phyloP scores from a whole-genome alignment of 75 land plant species.

The Pinus tabuliformis region DNA sequence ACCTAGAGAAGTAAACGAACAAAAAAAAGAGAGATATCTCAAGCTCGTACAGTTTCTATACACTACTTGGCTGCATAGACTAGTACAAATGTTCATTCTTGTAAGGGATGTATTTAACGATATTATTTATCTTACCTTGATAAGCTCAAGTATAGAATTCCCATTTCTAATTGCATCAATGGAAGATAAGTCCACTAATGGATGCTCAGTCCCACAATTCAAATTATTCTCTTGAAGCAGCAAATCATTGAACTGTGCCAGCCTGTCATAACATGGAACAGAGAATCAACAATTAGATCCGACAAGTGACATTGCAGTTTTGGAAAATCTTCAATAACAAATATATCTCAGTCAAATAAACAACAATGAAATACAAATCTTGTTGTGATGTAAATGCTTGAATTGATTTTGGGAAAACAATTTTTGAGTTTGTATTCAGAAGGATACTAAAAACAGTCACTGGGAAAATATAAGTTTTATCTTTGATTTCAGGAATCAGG shows the following conservation, averaged over 20 bases:
- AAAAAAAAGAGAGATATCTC: no score
- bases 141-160: conserved; percentile 22
- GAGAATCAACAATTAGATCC: conserved; percentile 2
- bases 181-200: conserved; percentile 31
- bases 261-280: conserved; percentile 42
- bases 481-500: not conserved
- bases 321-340: not conserved
- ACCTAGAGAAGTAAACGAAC: no score
- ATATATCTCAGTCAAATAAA: not conserved
- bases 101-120: not conserved
- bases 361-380: not conserved
- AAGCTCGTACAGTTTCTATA: not conserved
- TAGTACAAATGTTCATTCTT: not conserved
- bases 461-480: not conserved
- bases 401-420: not conserved
- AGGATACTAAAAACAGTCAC: no score
- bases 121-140: conserved; percentile 36
- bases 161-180: conserved; percentile 23
- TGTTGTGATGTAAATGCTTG: not conserved
- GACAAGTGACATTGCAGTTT: not conserved
- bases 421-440: not conserved
- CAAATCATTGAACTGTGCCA: conserved; percentile 92
- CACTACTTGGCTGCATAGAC: not conserved
- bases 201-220: conserved; percentile 10
- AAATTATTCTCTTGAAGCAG: conserved; percentile 70